phyloP scores from a whole-genome alignment of 2,329 filamentous ascomycete genomes.

The Coleophoma cylindrospora region DNA sequence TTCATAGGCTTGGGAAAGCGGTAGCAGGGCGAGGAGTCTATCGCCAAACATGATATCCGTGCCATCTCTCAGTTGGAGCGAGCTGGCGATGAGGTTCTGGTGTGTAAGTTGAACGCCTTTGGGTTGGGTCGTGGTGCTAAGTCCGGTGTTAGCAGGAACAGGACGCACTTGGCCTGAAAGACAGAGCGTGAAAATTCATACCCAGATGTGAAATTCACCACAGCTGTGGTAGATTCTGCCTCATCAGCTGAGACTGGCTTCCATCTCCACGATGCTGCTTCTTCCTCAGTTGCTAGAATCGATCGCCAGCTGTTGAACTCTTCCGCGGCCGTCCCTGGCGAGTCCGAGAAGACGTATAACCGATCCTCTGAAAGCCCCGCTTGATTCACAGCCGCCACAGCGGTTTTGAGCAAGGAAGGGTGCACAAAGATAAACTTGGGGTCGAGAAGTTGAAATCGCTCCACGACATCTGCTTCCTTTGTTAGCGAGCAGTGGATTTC shows the following conservation, averaged over 20 bases:
- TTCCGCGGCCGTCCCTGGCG: constrained; percentile 35
- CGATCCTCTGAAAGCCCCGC: constrained; percentile 44
- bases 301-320: constrained; percentile 57
- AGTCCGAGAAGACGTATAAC: constrained; percentile 62
- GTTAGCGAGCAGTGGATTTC: background rate
- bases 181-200: background rate
- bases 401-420: constrained; percentile 53
- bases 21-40: constrained; percentile 59
- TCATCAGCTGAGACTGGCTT: constrained; percentile 45
- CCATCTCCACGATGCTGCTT: constrained; percentile 59
- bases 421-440: constrained; percentile 61
- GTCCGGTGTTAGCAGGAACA: background rate
- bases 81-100: constrained; percentile 68
- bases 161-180: background rate
- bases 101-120: constrained; percentile 81
- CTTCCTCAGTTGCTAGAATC: constrained; percentile 44
- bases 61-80: constrained; percentile 31
- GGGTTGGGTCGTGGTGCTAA: constrained; percentile 70
- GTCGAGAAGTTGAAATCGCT: constrained; percentile 66
- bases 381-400: constrained; percentile 56
- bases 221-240: constrained; percentile 22
- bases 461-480: constrained; percentile 51
- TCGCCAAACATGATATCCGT: background rate
- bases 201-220: constrained; percentile 29
- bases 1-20: constrained; percentile 67